phyloP scores from a whole-genome alignment of 441 rosid genomes.

The Codiaeum variegatum region DNA sequence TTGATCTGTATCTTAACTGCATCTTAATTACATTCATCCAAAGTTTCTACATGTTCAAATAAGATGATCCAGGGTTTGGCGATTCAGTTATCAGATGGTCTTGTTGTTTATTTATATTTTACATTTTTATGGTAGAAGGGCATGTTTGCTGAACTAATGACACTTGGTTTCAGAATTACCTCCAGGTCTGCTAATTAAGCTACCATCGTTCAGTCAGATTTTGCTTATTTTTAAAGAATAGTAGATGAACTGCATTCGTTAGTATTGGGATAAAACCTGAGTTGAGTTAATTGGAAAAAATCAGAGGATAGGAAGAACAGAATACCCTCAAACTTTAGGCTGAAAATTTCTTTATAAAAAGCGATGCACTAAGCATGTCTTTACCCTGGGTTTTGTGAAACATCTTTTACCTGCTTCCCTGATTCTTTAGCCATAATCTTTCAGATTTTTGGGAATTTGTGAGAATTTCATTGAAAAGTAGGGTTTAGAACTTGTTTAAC shows the following conservation, averaged over 20 bases:
- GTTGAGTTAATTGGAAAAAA: neutral
- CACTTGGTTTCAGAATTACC: neutral
- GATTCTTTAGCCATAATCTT: neutral
- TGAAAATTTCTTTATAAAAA: neutral
- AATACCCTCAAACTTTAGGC: neutral
- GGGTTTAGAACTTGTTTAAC: conserved; percentile 10
- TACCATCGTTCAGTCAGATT: neutral
- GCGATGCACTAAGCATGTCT: neutral
- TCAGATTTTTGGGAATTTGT: neutral
- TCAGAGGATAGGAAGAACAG: neutral
- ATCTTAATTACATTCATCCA: neutral
- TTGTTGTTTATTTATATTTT: neutral
- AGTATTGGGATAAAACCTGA: too few species aligned
- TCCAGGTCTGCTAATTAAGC: neutral
- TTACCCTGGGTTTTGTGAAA: neutral
- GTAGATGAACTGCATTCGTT: neutral
- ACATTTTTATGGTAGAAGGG: neutral
- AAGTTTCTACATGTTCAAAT: neutral
- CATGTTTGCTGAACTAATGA: neutral
- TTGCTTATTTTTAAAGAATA: neutral
- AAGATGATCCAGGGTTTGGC: neutral
- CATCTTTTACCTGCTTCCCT: neutral
- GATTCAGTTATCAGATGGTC: neutral
- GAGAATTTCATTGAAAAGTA: neutral
- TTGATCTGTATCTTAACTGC: conserved; percentile 3